These are phyloP conservation scores for Sphaceloma murrayae DNA, from an alignment of 2,329 filamentous ascomycete species.

Conservation along the genomic window DNA sequence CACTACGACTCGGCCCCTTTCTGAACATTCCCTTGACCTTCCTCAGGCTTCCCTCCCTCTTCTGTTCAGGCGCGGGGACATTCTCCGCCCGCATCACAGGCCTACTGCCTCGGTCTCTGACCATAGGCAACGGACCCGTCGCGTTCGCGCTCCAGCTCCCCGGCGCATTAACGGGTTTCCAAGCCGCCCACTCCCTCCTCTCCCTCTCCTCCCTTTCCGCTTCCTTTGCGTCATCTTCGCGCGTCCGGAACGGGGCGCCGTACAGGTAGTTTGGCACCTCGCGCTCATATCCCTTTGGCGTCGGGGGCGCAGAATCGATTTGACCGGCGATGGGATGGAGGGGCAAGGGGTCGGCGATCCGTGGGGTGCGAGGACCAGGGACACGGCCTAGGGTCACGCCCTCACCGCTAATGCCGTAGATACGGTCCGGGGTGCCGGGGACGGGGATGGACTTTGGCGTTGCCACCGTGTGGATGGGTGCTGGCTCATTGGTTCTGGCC, in stretches of 20 bases:
- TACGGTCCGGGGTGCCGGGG: neutral
- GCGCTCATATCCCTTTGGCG: neutral
- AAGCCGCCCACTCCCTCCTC: neutral
- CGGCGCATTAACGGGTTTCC: neutral
- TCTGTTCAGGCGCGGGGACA: neutral
- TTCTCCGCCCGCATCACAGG: constrained; percentile 3
- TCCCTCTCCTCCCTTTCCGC: neutral
- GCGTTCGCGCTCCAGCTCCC: constrained; percentile 5
- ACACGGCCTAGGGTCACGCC: neutral
- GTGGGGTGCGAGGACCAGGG: neutral
- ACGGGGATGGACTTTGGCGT: neutral
- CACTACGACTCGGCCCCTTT: neutral
- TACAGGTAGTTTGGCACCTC: constrained; percentile 1
- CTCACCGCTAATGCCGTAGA: neutral
- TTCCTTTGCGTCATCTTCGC: neutral
- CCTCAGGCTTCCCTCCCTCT: neutral
- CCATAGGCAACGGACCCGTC: constrained; percentile 1
- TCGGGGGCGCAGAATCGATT: constrained; percentile 1
- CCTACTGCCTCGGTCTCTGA: neutral
- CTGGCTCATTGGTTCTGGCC: too few species aligned
- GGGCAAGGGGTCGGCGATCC: neutral
- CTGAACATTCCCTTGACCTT: neutral
- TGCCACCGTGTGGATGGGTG: neutral
- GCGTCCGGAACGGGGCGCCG: neutral
- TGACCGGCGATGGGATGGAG: neutral